Evolutionary conservation across 345 rosid genomes (phyloP).

Genomic region (Zanthoxylum bungeanum): DNA sequence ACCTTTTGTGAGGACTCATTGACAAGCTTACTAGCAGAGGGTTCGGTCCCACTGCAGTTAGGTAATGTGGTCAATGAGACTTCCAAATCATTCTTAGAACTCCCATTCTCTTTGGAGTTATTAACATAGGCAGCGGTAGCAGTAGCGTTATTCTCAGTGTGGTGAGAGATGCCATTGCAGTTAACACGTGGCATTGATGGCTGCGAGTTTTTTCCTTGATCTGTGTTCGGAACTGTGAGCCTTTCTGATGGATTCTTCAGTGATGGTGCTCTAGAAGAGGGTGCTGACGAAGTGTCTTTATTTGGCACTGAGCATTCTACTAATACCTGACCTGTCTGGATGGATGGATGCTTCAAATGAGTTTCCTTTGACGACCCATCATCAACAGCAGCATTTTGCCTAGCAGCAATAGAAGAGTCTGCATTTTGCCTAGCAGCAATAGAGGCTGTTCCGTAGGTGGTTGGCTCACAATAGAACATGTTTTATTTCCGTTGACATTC

Average conservation of each 20-base stretch:
- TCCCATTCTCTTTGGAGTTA: conserved; percentile 18
- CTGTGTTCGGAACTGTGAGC: conserved; percentile 2
- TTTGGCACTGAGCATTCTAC: conserved; percentile 26
- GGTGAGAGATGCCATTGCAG: conserved; percentile 19
- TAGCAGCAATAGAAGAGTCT: conserved; percentile 23
- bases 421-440: conserved; percentile 25
- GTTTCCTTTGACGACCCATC: conserved; percentile 22
- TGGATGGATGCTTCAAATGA: conserved; percentile 27
- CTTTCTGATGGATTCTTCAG: conserved; percentile 14
- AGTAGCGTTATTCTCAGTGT: conserved; percentile 16
- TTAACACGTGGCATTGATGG: conserved; percentile 7
- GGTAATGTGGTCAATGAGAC: conserved; percentile 5
- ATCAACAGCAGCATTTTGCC: conserved; percentile 24
- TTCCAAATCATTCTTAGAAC: conserved; percentile 12
- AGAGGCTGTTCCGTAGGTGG: conserved; percentile 26
- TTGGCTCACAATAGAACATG: conserved; percentile 33
- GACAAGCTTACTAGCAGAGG: conserved; percentile 11
- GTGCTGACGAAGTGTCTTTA: conserved; percentile 15
- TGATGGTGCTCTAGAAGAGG: conserved; percentile 15
- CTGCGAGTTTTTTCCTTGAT: conserved; percentile 17
- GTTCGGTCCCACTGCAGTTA: conserved; percentile 1
- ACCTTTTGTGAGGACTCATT: conserved; percentile 40
- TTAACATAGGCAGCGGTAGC: conserved; percentile 20
- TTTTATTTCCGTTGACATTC: conserved; percentile 28
- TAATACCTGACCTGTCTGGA: conserved; percentile 10